These are phyloP conservation scores for Saccharum hybrid DNA, from an alignment of 202 grass and related monocot genomes.

Conservation along the genomic window DNA sequence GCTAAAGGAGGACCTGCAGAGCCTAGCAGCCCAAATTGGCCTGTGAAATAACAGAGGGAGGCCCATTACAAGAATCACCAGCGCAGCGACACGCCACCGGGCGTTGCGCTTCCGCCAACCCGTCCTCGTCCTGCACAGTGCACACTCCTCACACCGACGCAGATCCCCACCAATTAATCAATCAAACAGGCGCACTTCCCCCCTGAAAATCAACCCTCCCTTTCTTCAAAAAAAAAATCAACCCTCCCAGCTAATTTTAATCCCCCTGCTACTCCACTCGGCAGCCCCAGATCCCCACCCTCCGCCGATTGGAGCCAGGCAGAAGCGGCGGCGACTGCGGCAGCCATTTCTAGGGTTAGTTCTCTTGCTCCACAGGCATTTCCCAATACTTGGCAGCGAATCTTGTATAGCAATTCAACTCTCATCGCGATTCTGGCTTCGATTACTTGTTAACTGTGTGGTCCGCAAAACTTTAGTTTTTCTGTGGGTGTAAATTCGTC, in stretches of 20 bases:
- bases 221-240: no score
- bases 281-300: conserved; percentile 18
- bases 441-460: neutral
- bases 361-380: conserved; percentile 32
- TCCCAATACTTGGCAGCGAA: neutral
- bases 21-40: no score
- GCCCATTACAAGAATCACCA: neutral
- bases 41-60: neutral
- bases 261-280: neutral
- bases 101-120: conserved; percentile 27
- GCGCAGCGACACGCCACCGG: conserved; percentile 32
- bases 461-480: neutral
- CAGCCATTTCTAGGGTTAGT: conserved; percentile 54
- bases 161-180: conserved; percentile 39
- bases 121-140: neutral
- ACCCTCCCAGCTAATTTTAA: no score
- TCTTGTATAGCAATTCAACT: neutral
- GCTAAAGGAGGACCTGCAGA: no score
- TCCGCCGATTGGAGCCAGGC: neutral
- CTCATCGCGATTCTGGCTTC: neutral
- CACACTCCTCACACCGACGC: conserved; percentile 9
- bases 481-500: neutral
- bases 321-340: conserved; percentile 20
- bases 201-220: no score
- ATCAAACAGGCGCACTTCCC: no score